Conservation (phyloP, 2,329 filamentous ascomycete species). For the Aspergillus ustus region DNA sequence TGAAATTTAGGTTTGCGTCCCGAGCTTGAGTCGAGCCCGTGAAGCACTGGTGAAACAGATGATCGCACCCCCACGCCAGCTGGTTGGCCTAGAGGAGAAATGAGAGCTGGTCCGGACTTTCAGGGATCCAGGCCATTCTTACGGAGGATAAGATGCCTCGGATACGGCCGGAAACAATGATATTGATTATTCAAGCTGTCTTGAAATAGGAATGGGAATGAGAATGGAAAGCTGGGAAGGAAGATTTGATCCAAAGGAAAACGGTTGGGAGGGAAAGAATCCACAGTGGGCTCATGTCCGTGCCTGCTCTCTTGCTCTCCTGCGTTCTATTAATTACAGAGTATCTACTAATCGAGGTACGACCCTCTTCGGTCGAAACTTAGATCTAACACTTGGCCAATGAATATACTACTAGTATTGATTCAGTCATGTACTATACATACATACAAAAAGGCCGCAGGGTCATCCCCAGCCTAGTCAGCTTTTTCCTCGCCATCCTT, state of each 20-base stretch:
- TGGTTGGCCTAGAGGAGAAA: conserved; percentile 17
- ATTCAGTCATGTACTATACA: conserved; percentile 4
- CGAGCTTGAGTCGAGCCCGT: conserved; percentile 19
- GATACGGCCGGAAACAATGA: conserved; percentile 14
- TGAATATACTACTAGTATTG: not conserved
- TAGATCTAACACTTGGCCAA: not conserved
- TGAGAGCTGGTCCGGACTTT: conserved; percentile 16
- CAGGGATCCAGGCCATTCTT: conserved; percentile 13
- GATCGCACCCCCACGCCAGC: conserved; percentile 16
- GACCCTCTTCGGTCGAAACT: not conserved
- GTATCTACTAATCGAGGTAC: not conserved
- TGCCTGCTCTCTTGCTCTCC: not conserved
- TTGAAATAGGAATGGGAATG: conserved; percentile 1
- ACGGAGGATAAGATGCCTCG: conserved; percentile 8
- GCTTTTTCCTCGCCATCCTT: conserved; percentile 5
- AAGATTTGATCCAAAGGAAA: not conserved
- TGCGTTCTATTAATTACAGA: not conserved
- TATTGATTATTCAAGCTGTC: conserved; percentile 1
- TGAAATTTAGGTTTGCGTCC: conserved; percentile 17
- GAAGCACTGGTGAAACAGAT: conserved; percentile 31
- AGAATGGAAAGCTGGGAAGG: not conserved
- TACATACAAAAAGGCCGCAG: conserved; percentile 2
- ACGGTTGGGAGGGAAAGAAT: not conserved
- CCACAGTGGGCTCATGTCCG: not conserved
- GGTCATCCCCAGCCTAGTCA: not conserved